A percentile compares a stretch with the other conserved stretches of the same genome.
phyloP scores from a whole-genome alignment of 345 rosid genomes.

The Gossypium mustelinum region DNA sequence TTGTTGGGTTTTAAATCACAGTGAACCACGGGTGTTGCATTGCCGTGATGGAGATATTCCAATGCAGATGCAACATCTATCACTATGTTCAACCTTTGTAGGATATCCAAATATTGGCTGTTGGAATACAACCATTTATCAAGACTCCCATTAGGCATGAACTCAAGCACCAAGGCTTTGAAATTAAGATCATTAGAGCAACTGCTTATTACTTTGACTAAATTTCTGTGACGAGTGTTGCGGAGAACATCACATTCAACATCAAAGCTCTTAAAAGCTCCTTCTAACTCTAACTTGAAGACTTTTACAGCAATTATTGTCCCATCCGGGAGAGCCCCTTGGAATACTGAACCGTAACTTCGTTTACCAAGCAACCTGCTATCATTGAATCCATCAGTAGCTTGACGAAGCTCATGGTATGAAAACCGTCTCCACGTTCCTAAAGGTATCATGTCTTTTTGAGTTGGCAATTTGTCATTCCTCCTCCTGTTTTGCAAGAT shows the following conservation, averaged over 20 bases:
- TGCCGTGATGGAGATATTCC: not conserved
- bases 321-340: not conserved
- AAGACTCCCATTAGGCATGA: conserved; percentile 13
- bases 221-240: conserved; percentile 15
- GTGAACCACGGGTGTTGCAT: not conserved
- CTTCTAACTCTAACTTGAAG: conserved; percentile 2
- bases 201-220: conserved; percentile 9
- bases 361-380: conserved; percentile 9
- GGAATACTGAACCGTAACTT: conserved; percentile 17
- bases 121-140: conserved; percentile 16
- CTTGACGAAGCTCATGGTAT: conserved; percentile 1
- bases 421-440: conserved; percentile 10
- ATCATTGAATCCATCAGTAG: not conserved
- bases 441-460: not conserved
- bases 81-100: conserved; percentile 16
- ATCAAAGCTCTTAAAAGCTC: not conserved
- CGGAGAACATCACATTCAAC: conserved; percentile 11
- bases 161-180: not conserved
- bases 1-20: conserved; percentile 21
- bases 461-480: not conserved
- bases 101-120: not conserved
- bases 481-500: not conserved
- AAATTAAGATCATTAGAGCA: not conserved
- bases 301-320: conserved; percentile 12
- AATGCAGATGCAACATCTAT: conserved; percentile 19